Percentiles rank a stretch among this genome's conserved stretches.
phyloP scores from a whole-genome alignment of 495 filamentous ascomycete genomes.

The Diplogelasinospora grovesii region DNA sequence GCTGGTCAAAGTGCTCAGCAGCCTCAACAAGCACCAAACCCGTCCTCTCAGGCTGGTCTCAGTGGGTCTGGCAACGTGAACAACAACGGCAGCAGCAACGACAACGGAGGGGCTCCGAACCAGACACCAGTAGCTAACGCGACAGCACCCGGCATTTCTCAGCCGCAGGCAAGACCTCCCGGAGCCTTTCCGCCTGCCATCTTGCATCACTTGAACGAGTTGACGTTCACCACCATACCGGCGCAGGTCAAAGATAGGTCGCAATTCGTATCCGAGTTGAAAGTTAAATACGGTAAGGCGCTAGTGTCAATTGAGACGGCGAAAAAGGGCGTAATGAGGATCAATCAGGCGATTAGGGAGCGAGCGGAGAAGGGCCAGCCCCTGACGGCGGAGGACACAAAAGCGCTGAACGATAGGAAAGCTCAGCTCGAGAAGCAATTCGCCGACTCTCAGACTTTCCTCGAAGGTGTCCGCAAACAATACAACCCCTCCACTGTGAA shows the following conservation, averaged over 20 bases:
- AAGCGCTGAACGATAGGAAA: conserved; percentile 26
- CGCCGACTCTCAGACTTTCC: conserved; percentile 24
- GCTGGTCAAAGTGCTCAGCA: conserved; percentile 2
- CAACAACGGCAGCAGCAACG: too few relatives aligned
- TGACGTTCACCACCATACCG: conserved; percentile 25
- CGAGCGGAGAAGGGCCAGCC: conserved; percentile 24
- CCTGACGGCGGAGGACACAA: conserved; percentile 26
- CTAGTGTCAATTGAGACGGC: conserved; percentile 32
- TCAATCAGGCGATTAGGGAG: conserved; percentile 28
- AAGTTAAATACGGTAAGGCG: conserved; percentile 25
- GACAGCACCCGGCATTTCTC: conserved; percentile 1
- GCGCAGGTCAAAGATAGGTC: conserved; percentile 22
- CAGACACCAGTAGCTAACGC: background rate
- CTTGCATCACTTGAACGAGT: conserved; percentile 28
- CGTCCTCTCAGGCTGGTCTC: background rate
- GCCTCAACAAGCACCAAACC: background rate
- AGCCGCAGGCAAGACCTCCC: conserved; percentile 3
- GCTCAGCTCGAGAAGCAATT: conserved; percentile 24
- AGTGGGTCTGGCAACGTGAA: background rate
- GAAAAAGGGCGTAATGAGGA: conserved; percentile 11
- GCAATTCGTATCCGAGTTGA: conserved; percentile 23
- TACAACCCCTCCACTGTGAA: conserved; percentile 12
- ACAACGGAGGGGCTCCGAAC: too few relatives aligned
- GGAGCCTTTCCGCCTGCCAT: conserved; percentile 29
- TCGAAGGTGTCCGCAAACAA: conserved; percentile 27